phyloP scores from a whole-genome alignment of 2,329 filamentous ascomycete genomes.

The Phialophora expanda region DNA sequence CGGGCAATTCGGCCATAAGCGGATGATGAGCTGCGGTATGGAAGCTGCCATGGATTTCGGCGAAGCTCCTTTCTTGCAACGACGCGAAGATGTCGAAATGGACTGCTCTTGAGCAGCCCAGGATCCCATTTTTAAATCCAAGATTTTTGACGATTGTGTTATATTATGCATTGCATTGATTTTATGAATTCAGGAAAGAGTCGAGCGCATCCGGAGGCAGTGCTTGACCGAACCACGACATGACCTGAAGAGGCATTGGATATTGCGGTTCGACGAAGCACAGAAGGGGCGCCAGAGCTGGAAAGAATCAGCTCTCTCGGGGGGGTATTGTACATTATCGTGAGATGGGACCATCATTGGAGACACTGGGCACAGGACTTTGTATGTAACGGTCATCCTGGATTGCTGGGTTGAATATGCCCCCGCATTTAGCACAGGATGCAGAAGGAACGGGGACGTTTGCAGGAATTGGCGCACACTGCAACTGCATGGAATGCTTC shows the following conservation, averaged over 20 bases:
- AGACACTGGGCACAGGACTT: neutral
- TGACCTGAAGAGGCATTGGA: constrained; percentile 17
- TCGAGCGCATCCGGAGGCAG: constrained; percentile 6
- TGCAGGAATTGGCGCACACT: constrained; percentile 15
- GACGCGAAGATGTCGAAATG: constrained; percentile 51
- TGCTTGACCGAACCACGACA: constrained; percentile 4
- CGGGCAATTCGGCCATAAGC: constrained; percentile 43
- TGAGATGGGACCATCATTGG: constrained; percentile 11
- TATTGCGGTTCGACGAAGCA: constrained; percentile 1
- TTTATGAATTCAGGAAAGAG: constrained; percentile 20
- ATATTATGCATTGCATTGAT: constrained; percentile 26
- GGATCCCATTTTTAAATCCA: constrained; percentile 1
- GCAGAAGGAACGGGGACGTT: neutral
- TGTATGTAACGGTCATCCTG: constrained; percentile 14
- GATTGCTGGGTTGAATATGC: neutral
- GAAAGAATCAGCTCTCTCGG: neutral
- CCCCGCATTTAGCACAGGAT: neutral
- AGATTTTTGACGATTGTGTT: constrained; percentile 21
- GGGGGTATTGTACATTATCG: constrained; percentile 16
- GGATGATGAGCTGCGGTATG: constrained; percentile 42
- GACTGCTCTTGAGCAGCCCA: constrained; percentile 42
- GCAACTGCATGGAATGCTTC: constrained; percentile 5
- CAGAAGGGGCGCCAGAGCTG: neutral
- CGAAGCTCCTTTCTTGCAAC: constrained; percentile 52
- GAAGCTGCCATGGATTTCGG: constrained; percentile 50